Conservation (phyloP, 257 asterid genomes). For the Nicotiana obtusifolia region DNA sequence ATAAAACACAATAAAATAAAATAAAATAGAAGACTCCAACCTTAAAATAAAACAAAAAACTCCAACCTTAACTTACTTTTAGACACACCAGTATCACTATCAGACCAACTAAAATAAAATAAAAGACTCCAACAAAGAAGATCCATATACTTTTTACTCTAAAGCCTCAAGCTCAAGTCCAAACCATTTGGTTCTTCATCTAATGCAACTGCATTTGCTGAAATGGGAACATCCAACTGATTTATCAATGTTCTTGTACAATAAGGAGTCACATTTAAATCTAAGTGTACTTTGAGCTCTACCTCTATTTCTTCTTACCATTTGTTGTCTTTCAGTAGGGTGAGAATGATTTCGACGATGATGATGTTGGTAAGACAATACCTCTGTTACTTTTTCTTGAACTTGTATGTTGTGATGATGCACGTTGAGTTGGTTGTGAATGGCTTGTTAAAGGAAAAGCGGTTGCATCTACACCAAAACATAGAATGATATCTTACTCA, state of each 20-base stretch:
- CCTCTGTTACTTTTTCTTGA: neutral
- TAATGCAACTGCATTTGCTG: neutral
- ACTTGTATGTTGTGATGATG: neutral
- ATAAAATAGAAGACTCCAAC: too few species aligned
- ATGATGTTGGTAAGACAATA: neutral
- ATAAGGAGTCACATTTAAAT: neutral
- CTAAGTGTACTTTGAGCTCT: neutral
- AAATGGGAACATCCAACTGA: neutral
- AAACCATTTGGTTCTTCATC: neutral
- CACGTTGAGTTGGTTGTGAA: neutral
- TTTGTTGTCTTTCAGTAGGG: neutral
- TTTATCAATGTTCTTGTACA: neutral
- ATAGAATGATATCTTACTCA: neutral
- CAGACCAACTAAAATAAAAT: too few species aligned
- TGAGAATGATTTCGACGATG: neutral
- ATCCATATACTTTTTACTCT: neutral
- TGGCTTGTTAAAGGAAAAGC: neutral
- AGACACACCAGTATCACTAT: neutral
- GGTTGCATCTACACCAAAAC: neutral
- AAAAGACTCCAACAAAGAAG: neutral
- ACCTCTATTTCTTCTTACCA: neutral
- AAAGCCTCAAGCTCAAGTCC: neutral
- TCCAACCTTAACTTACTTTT: neutral
- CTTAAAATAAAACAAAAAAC: neutral
- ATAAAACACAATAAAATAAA: neutral